Base-by-base conservation (phyloP, 2,329 filamentous ascomycete species). In the Drechslera avenae region DNA sequence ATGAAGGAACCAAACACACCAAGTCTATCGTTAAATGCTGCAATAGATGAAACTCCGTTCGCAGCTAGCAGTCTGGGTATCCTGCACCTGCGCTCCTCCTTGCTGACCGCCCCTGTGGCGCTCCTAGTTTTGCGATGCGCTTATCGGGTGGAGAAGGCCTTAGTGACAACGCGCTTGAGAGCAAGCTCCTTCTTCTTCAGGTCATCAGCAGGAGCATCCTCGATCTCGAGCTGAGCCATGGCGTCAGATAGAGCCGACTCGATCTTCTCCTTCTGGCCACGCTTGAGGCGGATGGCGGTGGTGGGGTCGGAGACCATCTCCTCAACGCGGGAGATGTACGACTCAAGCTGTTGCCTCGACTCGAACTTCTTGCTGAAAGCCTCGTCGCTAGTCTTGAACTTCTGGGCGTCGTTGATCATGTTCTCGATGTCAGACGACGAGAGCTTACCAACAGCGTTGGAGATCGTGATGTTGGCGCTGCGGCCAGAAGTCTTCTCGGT, bases 181-280 rank as follows among this genome's bases (percentile, higher is more conserved):
- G 91, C 91, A 64, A 99, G 83, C 85, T 99, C 94, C 88, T 97
- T 96, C 91, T 97, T 97, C 90, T 96, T 97, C 68, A 99, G 83
- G 75, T 99, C 94, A 69, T 99, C 95, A 56, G 91, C 89, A 58
- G 81, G 80, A 50, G 90, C 90, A 67, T 99, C 95, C 79, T 93
- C 90, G 73, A 99, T 82, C 86, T 99, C 94, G 61, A 99, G 89
- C 80, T 95, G 89, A 62, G 86, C 90, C 94, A 99, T 97, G 69
- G 94, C 94, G 71, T 99, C 94, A 78, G 88, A 93, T 68, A 99
- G 90, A 66, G 91, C 90, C 74, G 89, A 87, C 86, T 99, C 94
- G 65, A 99, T 97, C 89, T 96, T 97, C 81, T 97, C 92, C 89
- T 96, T 96, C 85, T 96, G 92, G 77, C 91, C 91, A 72, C 93